These are phyloP conservation scores for Metarhizium anisopliae DNA, from an alignment of 2,329 filamentous ascomycete genomes.

Conservation along the genomic window DNA sequence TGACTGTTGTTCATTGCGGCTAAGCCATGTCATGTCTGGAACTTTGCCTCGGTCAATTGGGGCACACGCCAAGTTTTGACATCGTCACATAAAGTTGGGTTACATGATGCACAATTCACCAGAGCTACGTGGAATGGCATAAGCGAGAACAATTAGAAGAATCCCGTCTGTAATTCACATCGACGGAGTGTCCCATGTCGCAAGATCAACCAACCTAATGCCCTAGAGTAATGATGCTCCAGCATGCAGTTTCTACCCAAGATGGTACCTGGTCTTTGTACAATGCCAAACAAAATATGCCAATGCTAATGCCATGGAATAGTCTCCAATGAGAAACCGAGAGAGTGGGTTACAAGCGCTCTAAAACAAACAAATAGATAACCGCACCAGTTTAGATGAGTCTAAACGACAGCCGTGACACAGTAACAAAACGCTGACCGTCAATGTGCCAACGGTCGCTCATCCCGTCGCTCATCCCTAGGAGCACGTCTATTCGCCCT, in stretches of 20 bases:
- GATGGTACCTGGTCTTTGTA: neutral
- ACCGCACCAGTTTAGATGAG: neutral
- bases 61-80: neutral
- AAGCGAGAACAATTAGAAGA: neutral
- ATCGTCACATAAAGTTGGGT: neutral
- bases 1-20: too few species aligned
- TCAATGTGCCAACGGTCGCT: neutral
- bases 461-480: neutral
- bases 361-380: neutral
- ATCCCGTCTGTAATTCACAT: neutral
- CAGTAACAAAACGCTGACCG: neutral
- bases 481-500: conserved; percentile 11
- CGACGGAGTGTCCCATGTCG: neutral
- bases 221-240: neutral
- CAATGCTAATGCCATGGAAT: neutral
- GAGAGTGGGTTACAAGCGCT: neutral
- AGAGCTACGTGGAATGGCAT: neutral
- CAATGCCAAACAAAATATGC: neutral
- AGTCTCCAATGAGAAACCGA: neutral
- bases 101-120: neutral
- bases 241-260: neutral
- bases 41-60: too few species aligned
- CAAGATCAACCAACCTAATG: neutral
- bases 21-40: too few species aligned
- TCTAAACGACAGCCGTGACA: neutral